These are phyloP conservation scores for Pseudisothecium myosuroides DNA, from an alignment of 225 moss, liverwort and hornwort species.

Conservation along the genomic window DNA sequence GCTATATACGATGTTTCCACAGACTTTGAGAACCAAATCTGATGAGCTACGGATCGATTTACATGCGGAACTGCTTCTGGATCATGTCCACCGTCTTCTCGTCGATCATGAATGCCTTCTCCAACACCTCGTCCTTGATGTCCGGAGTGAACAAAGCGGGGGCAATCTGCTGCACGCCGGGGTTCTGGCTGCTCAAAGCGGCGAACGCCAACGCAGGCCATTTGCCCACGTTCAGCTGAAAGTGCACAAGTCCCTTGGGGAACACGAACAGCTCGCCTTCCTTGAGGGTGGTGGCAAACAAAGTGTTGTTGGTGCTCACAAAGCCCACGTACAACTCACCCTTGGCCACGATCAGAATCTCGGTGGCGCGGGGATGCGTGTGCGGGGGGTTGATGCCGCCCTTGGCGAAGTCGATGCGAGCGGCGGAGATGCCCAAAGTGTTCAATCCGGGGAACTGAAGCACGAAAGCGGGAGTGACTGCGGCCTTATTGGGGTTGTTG, in stretches of 20 bases:
- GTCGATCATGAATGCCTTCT: background rate
- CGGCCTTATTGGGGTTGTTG: background rate
- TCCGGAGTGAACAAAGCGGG: too few species aligned
- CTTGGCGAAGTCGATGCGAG: background rate
- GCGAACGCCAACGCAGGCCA: too few species aligned
- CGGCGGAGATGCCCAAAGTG: background rate
- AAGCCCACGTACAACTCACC: background rate
- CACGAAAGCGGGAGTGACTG: background rate
- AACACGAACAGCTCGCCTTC: too few species aligned
- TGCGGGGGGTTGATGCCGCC: background rate
- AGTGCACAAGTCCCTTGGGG: too few species aligned
- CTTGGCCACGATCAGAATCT: background rate
- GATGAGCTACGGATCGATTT: background rate
- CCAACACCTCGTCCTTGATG: too few species aligned
- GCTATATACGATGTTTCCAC: too few species aligned
- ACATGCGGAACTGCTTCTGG: background rate
- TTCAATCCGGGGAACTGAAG: background rate
- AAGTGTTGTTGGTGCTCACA: background rate
- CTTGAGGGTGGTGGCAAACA: background rate
- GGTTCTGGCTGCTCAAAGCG: too few species aligned
- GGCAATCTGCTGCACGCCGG: too few species aligned
- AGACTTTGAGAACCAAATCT: background rate
- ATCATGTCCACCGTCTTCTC: background rate
- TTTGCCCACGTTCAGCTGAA: too few species aligned
- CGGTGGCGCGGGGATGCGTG: background rate